Evolutionary conservation across 2,329 filamentous ascomycete species (phyloP).

Genomic region (Xylaria sp.): DNA sequence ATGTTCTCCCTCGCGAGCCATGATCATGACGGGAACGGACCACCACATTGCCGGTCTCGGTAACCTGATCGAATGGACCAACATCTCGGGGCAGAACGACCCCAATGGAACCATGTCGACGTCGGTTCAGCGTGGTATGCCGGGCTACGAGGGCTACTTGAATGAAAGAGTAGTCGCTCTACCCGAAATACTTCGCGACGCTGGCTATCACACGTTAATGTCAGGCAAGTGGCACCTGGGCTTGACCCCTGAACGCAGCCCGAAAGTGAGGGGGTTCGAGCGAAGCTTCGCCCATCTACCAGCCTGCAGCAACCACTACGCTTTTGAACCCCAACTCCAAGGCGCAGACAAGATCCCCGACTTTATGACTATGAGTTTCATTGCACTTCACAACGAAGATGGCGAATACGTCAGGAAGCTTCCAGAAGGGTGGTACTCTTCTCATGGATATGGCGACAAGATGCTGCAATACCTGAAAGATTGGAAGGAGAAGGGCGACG

Average conservation of each 20-base stretch:
- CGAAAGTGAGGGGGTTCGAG: constrained; percentile 68
- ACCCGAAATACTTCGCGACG: constrained; percentile 67
- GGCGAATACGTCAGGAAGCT: constrained; percentile 55
- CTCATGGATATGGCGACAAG: constrained; percentile 63
- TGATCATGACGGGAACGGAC: constrained; percentile 74
- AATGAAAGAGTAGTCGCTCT: constrained; percentile 69
- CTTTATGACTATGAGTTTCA: constrained; percentile 54
- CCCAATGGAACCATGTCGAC: constrained; percentile 48
- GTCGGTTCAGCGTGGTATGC: constrained; percentile 63
- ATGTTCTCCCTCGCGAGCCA: constrained; percentile 72
- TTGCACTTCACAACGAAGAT: constrained; percentile 54
- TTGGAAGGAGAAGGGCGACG: constrained; percentile 53
- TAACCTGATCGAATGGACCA: constrained; percentile 65
- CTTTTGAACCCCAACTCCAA: constrained; percentile 58
- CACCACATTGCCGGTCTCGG: constrained; percentile 69
- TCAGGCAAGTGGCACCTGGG: constrained; percentile 73
- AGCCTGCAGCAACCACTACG: constrained; percentile 67
- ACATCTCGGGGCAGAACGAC: constrained; percentile 50
- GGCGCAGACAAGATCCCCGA: constrained; percentile 54
- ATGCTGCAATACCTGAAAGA: constrained; percentile 63
- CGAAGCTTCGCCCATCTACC: constrained; percentile 69
- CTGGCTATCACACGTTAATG: constrained; percentile 70
- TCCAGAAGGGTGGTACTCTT: constrained; percentile 64
- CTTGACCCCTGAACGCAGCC: constrained; percentile 66
- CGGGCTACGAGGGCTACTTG: constrained; percentile 72